A percentile compares a stretch with the other conserved stretches of the same genome.
These are phyloP conservation scores for Colletotrichum simmondsii DNA, from an alignment of 2,329 filamentous ascomycete species.

Conservation along the genomic window DNA sequence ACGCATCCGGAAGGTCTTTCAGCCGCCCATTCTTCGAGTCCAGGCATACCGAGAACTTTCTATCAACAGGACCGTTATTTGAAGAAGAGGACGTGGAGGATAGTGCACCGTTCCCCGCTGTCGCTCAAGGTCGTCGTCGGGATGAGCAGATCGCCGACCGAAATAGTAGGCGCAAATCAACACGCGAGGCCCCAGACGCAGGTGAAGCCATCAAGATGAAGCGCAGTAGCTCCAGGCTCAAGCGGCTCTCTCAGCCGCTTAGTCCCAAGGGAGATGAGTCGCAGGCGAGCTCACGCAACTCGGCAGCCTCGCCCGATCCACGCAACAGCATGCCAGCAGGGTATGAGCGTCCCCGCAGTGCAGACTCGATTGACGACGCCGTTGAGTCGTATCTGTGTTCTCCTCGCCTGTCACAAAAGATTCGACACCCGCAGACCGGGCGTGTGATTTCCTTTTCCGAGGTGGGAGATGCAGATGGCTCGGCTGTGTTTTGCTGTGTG, in stretches of 20 bases:
- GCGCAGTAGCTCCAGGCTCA: constrained; percentile 68
- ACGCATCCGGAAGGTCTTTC: constrained; percentile 28
- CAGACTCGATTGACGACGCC: constrained; percentile 89
- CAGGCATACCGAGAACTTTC: constrained; percentile 29
- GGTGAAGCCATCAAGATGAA: constrained; percentile 58
- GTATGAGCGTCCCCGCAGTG: constrained; percentile 80
- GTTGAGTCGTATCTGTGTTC: constrained; percentile 88
- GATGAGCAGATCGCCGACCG: constrained; percentile 61
- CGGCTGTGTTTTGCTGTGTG: constrained; percentile 94
- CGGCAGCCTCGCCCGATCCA: constrained; percentile 40
- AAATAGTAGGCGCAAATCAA: constrained; percentile 54
- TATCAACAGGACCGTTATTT: constrained; percentile 20
- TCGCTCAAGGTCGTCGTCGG: constrained; percentile 69
- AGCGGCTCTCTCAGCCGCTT: constrained; percentile 64
- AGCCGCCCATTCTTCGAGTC: constrained; percentile 34
- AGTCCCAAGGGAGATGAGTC: constrained; percentile 54
- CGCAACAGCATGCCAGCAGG: constrained; percentile 53
- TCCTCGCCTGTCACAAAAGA: constrained; percentile 86
- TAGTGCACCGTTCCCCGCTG: constrained; percentile 75
- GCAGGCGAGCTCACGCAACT: constrained; percentile 19
- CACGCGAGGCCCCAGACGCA: constrained; percentile 60
- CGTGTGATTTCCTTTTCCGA: constrained; percentile 95
- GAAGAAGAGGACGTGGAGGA: constrained; percentile 60
- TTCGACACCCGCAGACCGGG: constrained; percentile 85
- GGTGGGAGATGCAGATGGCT: constrained; percentile 91